Conservation (phyloP, 202 grass and related monocot genomes). For the Saccharum hybrid region DNA sequence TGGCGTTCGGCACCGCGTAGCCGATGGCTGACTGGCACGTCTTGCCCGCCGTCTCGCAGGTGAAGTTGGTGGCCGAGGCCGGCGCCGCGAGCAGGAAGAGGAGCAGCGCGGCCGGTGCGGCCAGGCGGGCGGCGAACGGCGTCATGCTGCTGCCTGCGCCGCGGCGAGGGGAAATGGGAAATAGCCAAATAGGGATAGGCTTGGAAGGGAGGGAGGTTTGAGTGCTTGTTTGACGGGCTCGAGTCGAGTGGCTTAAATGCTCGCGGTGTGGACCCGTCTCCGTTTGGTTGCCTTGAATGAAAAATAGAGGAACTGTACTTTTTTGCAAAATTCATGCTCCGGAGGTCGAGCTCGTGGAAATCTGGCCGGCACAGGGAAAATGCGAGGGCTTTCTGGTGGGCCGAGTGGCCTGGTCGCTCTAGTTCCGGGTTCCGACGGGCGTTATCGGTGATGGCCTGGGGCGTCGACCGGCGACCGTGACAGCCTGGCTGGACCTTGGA, state of each 20-base stretch:
- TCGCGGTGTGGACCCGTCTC: background rate
- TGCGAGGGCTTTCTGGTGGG: background rate
- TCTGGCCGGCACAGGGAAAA: background rate
- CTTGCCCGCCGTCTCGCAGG: background rate
- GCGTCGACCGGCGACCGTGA: constrained; percentile 24
- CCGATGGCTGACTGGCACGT: constrained; percentile 60
- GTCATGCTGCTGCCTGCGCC: background rate
- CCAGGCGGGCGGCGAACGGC: constrained; percentile 6
- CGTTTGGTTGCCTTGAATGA: background rate
- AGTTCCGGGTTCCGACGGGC: no score
- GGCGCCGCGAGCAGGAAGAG: constrained; percentile 19
- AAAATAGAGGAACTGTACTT: background rate
- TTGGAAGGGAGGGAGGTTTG: background rate
- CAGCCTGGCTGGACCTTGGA: background rate
- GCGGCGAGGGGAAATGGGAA: background rate
- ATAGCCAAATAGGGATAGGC: no score
- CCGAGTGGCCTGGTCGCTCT: background rate
- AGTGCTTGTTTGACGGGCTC: constrained; percentile 26
- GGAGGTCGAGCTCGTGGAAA: no score
- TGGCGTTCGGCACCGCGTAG: constrained; percentile 58
- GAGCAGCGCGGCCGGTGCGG: constrained; percentile 18
- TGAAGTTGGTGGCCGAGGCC: constrained; percentile 49
- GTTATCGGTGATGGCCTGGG: background rate
- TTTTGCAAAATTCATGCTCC: background rate
- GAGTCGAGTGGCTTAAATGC: constrained; percentile 43